Percentiles rank a stretch among this genome's conserved stretches.
Conservation (phyloP, 352 stramenopile species). For the Elongisporangium anandrum region DNA sequence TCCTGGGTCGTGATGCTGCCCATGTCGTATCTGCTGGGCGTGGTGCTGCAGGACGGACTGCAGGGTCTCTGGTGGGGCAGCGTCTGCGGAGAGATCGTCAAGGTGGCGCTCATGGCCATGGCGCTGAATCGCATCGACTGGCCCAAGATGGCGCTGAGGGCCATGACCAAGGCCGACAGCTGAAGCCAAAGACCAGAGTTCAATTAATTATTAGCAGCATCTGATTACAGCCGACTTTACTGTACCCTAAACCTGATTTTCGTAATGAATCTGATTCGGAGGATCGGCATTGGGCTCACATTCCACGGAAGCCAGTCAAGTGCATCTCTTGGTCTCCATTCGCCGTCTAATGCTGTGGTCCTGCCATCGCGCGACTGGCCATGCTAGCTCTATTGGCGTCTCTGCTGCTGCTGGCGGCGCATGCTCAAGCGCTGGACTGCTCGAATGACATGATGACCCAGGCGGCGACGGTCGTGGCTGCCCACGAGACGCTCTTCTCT, state of each 20-base stretch:
- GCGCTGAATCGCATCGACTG: slow-evolving; percentile 70
- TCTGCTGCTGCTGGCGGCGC: background rate
- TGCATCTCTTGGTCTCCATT: no score
- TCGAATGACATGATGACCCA: background rate
- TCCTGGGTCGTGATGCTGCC: slow-evolving; percentile 75
- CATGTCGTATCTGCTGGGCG: slow-evolving; percentile 48
- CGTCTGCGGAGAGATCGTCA: slow-evolving; percentile 59
- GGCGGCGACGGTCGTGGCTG: background rate
- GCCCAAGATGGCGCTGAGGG: slow-evolving; percentile 54
- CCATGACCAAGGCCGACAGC: slow-evolving; percentile 57
- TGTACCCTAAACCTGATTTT: background rate
- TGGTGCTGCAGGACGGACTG: slow-evolving; percentile 44
- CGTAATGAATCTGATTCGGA: background rate
- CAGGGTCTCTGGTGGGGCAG: slow-evolving; percentile 74
- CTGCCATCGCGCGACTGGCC: no score
- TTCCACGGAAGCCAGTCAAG: background rate
- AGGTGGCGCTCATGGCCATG: slow-evolving; percentile 60
- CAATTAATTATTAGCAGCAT: background rate
- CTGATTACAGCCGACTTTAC: background rate
- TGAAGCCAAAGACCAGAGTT: slow-evolving; percentile 4
- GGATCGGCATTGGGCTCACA: background rate
- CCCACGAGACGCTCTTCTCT: background rate
- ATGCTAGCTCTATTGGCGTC: background rate
- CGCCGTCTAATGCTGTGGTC: no score
- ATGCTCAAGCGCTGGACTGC: background rate